phyloP scores from a whole-genome alignment of 345 rosid genomes.

The Odontarrhena argentea region DNA sequence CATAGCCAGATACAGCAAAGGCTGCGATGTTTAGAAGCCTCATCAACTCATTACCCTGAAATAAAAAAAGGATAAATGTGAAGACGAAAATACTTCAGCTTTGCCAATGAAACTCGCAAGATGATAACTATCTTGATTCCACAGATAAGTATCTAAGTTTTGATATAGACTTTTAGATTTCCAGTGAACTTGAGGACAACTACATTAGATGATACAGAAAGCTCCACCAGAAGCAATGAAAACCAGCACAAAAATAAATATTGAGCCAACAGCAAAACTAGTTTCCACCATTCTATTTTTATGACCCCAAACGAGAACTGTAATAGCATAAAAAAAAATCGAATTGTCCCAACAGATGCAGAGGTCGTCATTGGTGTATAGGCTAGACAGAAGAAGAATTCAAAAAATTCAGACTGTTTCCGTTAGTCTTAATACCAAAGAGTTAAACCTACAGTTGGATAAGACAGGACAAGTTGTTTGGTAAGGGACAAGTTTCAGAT shows the following conservation, averaged over 20 bases:
- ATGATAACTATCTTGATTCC: conserved; percentile 6
- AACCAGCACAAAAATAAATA: not conserved
- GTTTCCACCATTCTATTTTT: conserved; percentile 5
- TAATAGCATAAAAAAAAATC: not conserved
- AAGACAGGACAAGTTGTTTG: conserved; percentile 13
- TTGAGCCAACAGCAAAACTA: not conserved
- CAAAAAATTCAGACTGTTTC: not conserved
- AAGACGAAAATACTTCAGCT: not conserved
- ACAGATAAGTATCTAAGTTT: not conserved
- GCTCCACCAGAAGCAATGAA: not conserved
- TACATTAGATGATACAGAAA: not conserved
- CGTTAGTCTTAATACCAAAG: not conserved
- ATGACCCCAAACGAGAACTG: not conserved
- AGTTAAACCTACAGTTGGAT: conserved; percentile 11
- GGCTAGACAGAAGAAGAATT: not conserved
- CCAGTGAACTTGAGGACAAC: not conserved
- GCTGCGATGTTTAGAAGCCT: conserved; percentile 92
- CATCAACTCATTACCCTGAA: conserved; percentile 95
- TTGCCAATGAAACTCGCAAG: not conserved
- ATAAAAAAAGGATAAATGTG: conserved; percentile 35
- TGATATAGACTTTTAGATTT: not conserved
- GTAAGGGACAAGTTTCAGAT: conserved; percentile 14
- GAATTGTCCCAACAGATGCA: not conserved
- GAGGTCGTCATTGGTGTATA: not conserved
- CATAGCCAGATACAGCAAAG: conserved; percentile 98